Evolutionary conservation across 257 asterid species (phyloP), one percentile per base, ranked within the genome.

Genomic region (Thymus quinquecostatus): DNA sequence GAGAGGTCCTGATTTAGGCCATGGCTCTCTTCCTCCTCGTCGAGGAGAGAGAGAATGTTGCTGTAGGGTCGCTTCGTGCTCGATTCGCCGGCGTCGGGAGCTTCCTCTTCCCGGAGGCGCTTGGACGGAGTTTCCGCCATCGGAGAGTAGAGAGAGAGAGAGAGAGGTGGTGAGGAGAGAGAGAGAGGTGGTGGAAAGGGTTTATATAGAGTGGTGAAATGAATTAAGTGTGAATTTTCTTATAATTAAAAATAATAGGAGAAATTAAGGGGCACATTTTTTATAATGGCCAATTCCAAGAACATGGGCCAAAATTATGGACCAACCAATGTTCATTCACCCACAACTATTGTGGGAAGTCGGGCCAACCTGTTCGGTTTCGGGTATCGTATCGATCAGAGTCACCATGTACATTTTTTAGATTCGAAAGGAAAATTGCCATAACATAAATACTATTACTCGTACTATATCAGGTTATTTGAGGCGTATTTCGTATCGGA

Each of bases 161-260:
- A 21, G 21, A 21, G 21, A 21, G 40, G 36, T 68, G 29, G n/a
- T 66, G 76, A 76, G 70, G 83, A 71, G 79, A 54, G 88, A 81
- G 86, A 82, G 86, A 77, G 50, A 61, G 66, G 76, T 82, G 86
- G 27, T 73, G 77, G 84, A 66, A 80, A 55, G 85, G 84, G 12
- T 7, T 44, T 88, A 86, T 83, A 87, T 87, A 87, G 86, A 82
- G 68, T 49, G 86, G 90, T 85, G 83, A 85, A 85, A 72, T 75
- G 65, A 61, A 75, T 68, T 57, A 54, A 59, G 41, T 41, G 54
- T 6, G 36, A 38, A 38, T 38, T 38, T 36, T 38, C 4, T 36
- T 3, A 36, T 34, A 34, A 34, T 34, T 1, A 1, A 34, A 34
- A 1, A 34, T 34, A 34, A 1, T 4, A 34, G 4, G 38, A 34